A percentile compares a stretch with the other conserved stretches of the same genome.
These are phyloP conservation scores for Galeopsis tetrahit DNA, from an alignment of 257 asterid genomes.

Conservation along the genomic window DNA sequence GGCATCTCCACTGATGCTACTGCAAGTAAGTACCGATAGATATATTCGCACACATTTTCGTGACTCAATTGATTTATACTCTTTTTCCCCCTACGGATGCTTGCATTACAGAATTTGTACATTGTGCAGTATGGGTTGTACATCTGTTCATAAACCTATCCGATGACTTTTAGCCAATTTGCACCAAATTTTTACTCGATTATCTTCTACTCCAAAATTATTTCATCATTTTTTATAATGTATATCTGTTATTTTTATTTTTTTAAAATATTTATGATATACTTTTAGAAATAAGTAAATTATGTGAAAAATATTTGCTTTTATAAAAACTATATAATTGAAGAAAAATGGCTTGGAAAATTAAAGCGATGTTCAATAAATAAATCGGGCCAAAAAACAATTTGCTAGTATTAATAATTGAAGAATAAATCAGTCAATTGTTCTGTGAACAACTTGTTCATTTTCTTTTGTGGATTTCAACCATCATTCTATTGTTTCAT, in stretches of 20 bases:
- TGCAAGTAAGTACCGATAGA: slow-evolving; percentile 35
- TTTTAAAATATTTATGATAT: not conserved
- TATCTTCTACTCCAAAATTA: not conserved
- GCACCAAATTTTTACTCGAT: not conserved
- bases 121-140: not conserved
- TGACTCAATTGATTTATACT: not conserved
- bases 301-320: no score
- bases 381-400: no score
- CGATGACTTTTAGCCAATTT: not conserved
- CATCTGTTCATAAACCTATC: not conserved
- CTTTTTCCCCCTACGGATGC: not conserved
- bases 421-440: not conserved
- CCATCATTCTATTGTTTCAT: not conserved
- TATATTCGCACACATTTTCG: not conserved
- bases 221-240: not conserved
- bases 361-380: no score
- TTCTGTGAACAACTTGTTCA: not conserved
- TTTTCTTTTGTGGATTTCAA: not conserved
- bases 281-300: not conserved
- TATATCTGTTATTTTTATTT: not conserved
- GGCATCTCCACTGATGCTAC: slow-evolving; percentile 60
- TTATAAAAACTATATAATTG: not conserved
- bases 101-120: slow-evolving; percentile 31
- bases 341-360: no score
- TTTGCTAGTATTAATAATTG: no score